These are phyloP conservation scores for Mortierella hygrophila DNA, from an alignment of 192 early-diverging fungal genomes.

Conservation along the genomic window DNA sequence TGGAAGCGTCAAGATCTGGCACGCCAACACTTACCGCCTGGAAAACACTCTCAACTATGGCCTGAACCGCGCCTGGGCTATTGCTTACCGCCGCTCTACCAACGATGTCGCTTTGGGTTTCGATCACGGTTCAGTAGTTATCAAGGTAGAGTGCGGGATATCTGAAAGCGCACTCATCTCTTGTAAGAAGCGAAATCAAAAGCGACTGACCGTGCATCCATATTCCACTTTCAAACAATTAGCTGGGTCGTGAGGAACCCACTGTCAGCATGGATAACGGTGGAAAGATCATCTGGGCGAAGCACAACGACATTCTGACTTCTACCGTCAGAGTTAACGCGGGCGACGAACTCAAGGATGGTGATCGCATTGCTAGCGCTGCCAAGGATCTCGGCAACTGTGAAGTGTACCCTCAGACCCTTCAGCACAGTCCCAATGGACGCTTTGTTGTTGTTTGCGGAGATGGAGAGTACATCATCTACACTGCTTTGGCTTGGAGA, in stretches of 20 bases:
- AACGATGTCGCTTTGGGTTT: slow-evolving; percentile 97
- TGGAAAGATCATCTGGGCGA: slow-evolving; percentile 99
- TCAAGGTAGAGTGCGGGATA: slow-evolving; percentile 69
- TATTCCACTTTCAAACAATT: neutral
- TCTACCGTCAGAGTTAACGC: slow-evolving; percentile 90
- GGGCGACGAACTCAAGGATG: slow-evolving; percentile 91
- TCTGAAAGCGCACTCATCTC: neutral
- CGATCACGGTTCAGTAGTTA: slow-evolving; percentile 94
- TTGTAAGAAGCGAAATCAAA: neutral
- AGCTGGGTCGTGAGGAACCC: slow-evolving; percentile 94
- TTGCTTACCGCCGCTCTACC: slow-evolving; percentile 87
- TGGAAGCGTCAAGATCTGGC: slow-evolving; percentile 96
- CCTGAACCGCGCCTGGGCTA: slow-evolving; percentile 95
- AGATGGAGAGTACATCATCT: slow-evolving; percentile 99
- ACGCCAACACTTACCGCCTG: slow-evolving; percentile 95
- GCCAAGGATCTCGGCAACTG: slow-evolving; percentile 98
- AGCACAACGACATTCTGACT: slow-evolving; percentile 96
- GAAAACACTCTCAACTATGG: slow-evolving; percentile 99
- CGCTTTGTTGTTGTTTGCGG: slow-evolving; percentile 99
- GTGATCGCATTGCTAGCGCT: slow-evolving; percentile 88
- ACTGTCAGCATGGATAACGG: slow-evolving; percentile 96
- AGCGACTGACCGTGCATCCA: neutral
- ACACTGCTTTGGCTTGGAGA: slow-evolving; percentile 99
- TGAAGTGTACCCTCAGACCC: slow-evolving; percentile 96
- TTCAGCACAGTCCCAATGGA: slow-evolving; percentile 98